Evolutionary conservation across 768 basidiomycete genomes (phyloP).

Genomic region (Kondoa malvinella): DNA sequence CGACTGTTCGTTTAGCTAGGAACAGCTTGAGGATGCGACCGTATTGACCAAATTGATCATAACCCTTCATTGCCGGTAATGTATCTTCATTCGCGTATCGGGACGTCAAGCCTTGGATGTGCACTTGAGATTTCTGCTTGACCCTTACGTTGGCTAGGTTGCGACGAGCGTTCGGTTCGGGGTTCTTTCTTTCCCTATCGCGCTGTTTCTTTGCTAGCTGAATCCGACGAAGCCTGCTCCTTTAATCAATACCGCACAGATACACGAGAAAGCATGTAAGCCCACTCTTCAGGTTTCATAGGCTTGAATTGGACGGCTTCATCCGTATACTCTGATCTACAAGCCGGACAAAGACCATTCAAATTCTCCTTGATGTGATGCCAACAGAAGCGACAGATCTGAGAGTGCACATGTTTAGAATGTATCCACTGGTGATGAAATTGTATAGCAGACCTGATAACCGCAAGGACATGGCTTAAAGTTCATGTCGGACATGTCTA

Average conservation of each 20-base stretch:
- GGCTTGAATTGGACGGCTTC: conserved; percentile 88
- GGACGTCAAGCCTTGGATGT: conserved; percentile 86
- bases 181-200: conserved; percentile 87
- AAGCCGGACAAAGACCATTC: conserved; percentile 91
- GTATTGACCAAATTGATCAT: conserved; percentile 96
- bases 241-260: not conserved
- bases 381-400: conserved; percentile 99
- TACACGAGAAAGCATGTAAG: conserved; percentile 25
- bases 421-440: not conserved
- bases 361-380: conserved; percentile 93
- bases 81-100: conserved; percentile 92
- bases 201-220: conserved; percentile 79
- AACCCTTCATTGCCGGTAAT: conserved; percentile 76
- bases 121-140: conserved; percentile 90
- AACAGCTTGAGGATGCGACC: conserved; percentile 94
- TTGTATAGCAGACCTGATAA: conserved; percentile 54
- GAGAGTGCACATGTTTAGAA: not conserved
- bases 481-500: conserved; percentile 97
- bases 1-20: conserved; percentile 68
- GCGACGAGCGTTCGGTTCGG: conserved; percentile 65
- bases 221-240: conserved; percentile 72
- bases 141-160: conserved; percentile 84
- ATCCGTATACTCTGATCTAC: conserved; percentile 78
- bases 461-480: conserved; percentile 99
- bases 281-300: conserved; percentile 86